Evolutionary conservation across 164 flowering plant genomes (phyloP).

Genomic region (Vitis cinerea): DNA sequence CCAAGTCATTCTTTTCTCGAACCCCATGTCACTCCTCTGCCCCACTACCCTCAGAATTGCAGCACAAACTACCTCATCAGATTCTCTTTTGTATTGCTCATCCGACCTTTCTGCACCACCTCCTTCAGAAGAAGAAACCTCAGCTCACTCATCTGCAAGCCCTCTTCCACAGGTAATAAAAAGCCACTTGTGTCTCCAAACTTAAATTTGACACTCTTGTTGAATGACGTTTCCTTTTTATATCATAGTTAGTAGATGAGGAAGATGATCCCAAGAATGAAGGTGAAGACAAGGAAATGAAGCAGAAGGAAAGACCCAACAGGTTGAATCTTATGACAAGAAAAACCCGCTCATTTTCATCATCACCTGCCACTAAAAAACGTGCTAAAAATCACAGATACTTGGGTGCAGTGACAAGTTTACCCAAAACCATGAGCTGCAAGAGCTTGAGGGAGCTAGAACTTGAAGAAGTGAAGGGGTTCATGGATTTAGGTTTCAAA

Average conservation of each 20-base stretch:
- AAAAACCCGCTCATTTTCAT: slow-evolving; percentile 25
- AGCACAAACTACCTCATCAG: slow-evolving; percentile 6
- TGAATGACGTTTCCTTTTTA: not conserved
- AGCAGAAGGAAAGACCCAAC: slow-evolving; percentile 19
- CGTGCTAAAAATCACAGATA: not conserved
- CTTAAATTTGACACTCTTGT: not conserved
- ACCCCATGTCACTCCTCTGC: slow-evolving; percentile 15
- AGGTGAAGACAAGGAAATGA: slow-evolving; percentile 2
- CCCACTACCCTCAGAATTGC: slow-evolving; percentile 2
- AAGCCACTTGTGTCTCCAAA: not conserved
- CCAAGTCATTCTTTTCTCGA: slow-evolving; percentile 38
- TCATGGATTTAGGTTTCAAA: slow-evolving; percentile 67
- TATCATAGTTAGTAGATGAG: not conserved
- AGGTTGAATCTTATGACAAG: slow-evolving; percentile 11
- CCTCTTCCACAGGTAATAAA: not conserved
- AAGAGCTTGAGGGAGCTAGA: slow-evolving; percentile 59
- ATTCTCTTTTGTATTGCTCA: slow-evolving; percentile 2
- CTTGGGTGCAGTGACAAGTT: slow-evolving; percentile 11
- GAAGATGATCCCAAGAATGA: not conserved
- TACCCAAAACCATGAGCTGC: slow-evolving; percentile 38
- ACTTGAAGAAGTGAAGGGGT: slow-evolving; percentile 67
- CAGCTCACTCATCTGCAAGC: not conserved
- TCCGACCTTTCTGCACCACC: slow-evolving; percentile 6
- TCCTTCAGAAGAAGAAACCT: slow-evolving; percentile 9
- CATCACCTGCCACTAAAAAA: slow-evolving; percentile 26